phyloP scores from a whole-genome alignment of 2,329 filamentous ascomycete species.

The Neoascochyta sp. region DNA sequence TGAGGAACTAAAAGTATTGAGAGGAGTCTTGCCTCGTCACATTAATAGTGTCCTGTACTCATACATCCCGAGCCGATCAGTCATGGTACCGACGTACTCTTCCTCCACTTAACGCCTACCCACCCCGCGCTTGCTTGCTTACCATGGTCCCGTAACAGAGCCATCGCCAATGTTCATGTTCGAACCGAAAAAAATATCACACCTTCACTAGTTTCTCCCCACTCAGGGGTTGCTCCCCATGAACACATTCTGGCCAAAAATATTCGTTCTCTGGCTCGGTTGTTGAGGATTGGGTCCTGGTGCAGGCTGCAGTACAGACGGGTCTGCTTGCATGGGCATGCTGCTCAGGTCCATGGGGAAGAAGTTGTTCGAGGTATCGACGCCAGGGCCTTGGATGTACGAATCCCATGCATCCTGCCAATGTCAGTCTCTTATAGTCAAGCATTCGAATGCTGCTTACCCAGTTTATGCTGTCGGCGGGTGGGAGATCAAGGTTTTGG shows the following conservation, averaged over 20 bases:
- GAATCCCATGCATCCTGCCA: slow-evolving; percentile 60
- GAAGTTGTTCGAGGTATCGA: slow-evolving; percentile 42
- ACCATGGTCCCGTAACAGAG: too few species aligned
- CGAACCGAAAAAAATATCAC: too few species aligned
- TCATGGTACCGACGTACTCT: too few species aligned
- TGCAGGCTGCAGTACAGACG: slow-evolving; percentile 15
- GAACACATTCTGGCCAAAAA: slow-evolving; percentile 36
- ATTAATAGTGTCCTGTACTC: too few species aligned
- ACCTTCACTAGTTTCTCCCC: too few species aligned
- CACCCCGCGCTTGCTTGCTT: too few species aligned
- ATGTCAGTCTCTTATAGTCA: slow-evolving; percentile 7
- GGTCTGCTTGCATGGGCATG: slow-evolving; percentile 34
- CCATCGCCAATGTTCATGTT: too few species aligned
- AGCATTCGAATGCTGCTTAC: slow-evolving; percentile 44
- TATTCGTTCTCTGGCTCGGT: slow-evolving; percentile 23
- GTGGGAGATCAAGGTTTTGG: slow-evolving; percentile 54
- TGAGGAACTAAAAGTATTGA: too few species aligned
- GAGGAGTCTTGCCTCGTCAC: too few species aligned
- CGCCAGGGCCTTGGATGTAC: slow-evolving; percentile 59
- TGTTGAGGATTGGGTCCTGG: slow-evolving; percentile 12
- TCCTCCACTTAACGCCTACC: too few species aligned
- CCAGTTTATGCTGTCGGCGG: slow-evolving; percentile 56
- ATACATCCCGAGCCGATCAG: too few species aligned
- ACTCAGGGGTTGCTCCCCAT: slow-evolving; percentile 33
- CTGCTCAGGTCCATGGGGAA: slow-evolving; percentile 44